A percentile compares a stretch with the other conserved stretches of the same genome.
These are phyloP conservation scores for Hippophae tibetana DNA, from an alignment of 306 rosid species.

Conservation along the genomic window DNA sequence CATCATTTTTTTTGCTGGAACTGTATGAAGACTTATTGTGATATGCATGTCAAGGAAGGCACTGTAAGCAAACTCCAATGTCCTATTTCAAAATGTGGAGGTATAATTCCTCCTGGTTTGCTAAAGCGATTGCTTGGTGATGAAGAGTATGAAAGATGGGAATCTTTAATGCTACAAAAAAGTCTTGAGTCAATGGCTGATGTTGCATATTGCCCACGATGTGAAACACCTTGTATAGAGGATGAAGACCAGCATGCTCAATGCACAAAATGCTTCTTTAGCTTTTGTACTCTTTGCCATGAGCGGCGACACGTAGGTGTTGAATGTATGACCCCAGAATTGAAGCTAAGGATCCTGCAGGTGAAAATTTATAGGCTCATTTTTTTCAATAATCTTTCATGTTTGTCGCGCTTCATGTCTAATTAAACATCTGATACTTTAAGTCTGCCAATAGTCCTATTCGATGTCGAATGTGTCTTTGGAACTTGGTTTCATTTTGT, in stretches of 20 bases:
- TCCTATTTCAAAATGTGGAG: constrained; percentile 55
- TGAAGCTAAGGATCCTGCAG: constrained; percentile 63
- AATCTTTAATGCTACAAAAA: constrained; percentile 54
- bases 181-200: constrained; percentile 78
- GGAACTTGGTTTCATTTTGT: no score
- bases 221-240: constrained; percentile 80
- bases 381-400: no score
- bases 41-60: constrained; percentile 75
- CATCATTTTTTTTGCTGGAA: constrained; percentile 75
- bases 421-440: no score
- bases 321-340: constrained; percentile 64
- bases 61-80: constrained; percentile 60
- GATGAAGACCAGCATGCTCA: constrained; percentile 83
- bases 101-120: constrained; percentile 61
- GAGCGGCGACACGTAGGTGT: constrained; percentile 85
- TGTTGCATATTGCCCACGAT: constrained; percentile 70
- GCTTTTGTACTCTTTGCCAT: constrained; percentile 79
- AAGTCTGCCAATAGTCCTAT: no score
- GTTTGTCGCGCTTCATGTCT: no score
- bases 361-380: constrained; percentile 21
- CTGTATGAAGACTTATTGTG: constrained; percentile 70
- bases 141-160: constrained; percentile 76
- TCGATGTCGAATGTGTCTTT: no score
- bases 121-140: constrained; percentile 57
- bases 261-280: constrained; percentile 65